Evolutionary conservation across 208 protist species (phyloP).

Genomic region (Acanthamoeba rhysodes): DNA sequence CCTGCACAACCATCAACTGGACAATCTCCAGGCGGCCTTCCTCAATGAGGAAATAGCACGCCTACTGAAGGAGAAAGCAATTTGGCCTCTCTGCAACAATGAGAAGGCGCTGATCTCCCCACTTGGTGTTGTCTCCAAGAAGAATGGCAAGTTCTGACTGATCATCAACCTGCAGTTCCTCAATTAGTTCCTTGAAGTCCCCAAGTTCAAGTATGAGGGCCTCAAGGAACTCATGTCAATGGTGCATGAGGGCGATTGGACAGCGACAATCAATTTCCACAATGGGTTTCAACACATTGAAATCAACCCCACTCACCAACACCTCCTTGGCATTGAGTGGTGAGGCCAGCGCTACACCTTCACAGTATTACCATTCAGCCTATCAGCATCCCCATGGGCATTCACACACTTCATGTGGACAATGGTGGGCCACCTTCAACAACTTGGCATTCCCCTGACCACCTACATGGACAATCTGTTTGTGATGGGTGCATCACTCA

Average conservation of each 20-base stretch:
- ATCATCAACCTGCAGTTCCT: background rate
- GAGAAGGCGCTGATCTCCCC: background rate
- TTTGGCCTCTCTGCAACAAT: background rate
- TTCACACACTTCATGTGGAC: background rate
- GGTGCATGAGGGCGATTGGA: background rate
- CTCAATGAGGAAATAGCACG: background rate
- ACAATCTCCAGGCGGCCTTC: background rate
- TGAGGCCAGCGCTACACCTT: background rate
- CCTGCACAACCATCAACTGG: background rate
- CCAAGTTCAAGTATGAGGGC: background rate
- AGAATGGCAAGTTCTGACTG: background rate
- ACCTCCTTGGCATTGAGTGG: background rate
- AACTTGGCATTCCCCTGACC: background rate
- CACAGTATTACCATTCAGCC: background rate
- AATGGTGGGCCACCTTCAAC: background rate
- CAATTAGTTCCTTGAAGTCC: background rate
- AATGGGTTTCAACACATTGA: background rate
- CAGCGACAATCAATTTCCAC: background rate
- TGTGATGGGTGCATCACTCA: too few species aligned
- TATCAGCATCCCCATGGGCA: background rate
- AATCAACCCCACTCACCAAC: background rate
- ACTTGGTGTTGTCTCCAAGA: background rate
- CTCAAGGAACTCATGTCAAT: background rate
- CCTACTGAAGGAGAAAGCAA: background rate
- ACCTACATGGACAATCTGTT: background rate